phyloP scores from a whole-genome alignment of 176 grass and related monocot genomes.

The Carex parvula region DNA sequence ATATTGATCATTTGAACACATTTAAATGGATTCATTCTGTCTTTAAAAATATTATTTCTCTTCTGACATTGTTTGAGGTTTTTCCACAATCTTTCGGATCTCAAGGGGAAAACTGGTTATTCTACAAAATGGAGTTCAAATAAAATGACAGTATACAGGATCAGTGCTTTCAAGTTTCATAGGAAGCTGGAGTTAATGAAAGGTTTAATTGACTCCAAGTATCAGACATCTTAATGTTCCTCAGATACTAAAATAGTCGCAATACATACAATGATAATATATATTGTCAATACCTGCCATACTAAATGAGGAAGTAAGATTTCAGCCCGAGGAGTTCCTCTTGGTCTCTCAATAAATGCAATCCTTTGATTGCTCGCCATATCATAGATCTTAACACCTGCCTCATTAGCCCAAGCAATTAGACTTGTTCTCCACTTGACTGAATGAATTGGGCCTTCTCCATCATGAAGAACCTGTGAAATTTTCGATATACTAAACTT shows the following conservation, averaged over 20 bases:
- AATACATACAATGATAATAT: neutral
- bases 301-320: conserved; percentile 93
- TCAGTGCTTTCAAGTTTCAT: neutral
- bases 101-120: neutral
- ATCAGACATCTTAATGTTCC: neutral
- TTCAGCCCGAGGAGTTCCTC: conserved; percentile 69
- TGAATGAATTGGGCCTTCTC: conserved; percentile 93
- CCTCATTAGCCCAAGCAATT: conserved; percentile 94
- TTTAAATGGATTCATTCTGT: neutral
- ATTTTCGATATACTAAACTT: neutral
- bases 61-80: neutral
- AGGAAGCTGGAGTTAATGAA: neutral
- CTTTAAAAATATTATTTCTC: neutral
- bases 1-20: neutral
- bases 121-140: neutral
- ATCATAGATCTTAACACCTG: conserved; percentile 93
- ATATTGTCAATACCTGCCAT: conserved; percentile 67
- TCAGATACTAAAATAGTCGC: neutral
- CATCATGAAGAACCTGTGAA: conserved; percentile 73
- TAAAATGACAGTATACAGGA: neutral
- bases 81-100: neutral
- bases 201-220: neutral
- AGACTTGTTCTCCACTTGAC: conserved; percentile 92
- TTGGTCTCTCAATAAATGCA: conserved; percentile 90
- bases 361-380: conserved; percentile 82